A percentile compares a stretch with the other conserved stretches of the same genome.
Conservation (phyloP, 2,329 filamentous ascomycete genomes). For the Sordariomycetes sp. region DNA sequence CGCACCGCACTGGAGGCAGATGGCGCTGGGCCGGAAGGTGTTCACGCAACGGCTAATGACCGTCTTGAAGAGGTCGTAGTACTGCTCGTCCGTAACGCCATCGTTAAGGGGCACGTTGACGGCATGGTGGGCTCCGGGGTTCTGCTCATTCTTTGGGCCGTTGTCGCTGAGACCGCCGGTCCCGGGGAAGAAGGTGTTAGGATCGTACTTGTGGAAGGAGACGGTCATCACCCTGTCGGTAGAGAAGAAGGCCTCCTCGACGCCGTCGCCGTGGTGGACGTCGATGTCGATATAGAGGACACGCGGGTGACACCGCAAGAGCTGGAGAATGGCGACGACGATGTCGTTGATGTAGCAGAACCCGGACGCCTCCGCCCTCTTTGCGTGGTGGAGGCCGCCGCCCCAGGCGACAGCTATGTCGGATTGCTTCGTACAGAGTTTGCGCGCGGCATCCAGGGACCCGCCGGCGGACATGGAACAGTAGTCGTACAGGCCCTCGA, state of each 20-base stretch:
- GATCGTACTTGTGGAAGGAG: slow-evolving; percentile 95
- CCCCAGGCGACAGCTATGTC: slow-evolving; percentile 98
- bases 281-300: slow-evolving; percentile 94
- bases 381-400: slow-evolving; percentile 90
- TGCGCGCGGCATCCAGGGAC: slow-evolving; percentile 81
- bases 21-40: slow-evolving; percentile 78
- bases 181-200: slow-evolving; percentile 73
- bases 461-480: slow-evolving; percentile 88
- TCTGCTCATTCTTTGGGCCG: slow-evolving; percentile 71
- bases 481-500: slow-evolving; percentile 92
- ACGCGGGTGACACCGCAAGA: slow-evolving; percentile 70
- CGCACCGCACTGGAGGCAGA: slow-evolving; percentile 91
- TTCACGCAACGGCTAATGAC: slow-evolving; percentile 71
- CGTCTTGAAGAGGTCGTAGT: slow-evolving; percentile 72
- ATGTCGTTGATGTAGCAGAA: slow-evolving; percentile 99
- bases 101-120: slow-evolving; percentile 87
- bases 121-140: slow-evolving; percentile 79
- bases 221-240: slow-evolving; percentile 86
- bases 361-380: slow-evolving; percentile 84
- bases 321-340: slow-evolving; percentile 81
- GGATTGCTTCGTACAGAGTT: slow-evolving; percentile 75
- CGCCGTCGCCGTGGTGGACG: slow-evolving; percentile 83
- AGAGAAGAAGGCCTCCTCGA: slow-evolving; percentile 84
- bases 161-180: slow-evolving; percentile 82
- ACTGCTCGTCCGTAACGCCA: slow-evolving; percentile 85